phyloP scores from a whole-genome alignment of 768 basidiomycete genomes.

The Postia placenta region DNA sequence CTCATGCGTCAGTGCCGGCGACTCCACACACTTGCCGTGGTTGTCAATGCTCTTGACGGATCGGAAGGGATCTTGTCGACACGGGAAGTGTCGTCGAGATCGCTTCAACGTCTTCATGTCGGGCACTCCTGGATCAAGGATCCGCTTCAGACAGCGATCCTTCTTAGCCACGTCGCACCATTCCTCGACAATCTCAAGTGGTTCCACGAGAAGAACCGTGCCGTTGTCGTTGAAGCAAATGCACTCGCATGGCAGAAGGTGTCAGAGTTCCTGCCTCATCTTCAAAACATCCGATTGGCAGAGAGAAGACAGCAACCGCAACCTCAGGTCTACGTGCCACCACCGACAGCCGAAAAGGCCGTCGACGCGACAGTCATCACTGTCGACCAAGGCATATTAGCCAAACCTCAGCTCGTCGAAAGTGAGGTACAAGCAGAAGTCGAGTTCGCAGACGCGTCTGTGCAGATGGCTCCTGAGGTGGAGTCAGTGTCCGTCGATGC shows the following conservation, averaged over 20 bases:
- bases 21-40: constrained; percentile 60
- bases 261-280: constrained; percentile 62
- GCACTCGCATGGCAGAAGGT: constrained; percentile 65
- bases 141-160: constrained; percentile 62
- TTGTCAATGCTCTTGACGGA: constrained; percentile 51
- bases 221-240: constrained; percentile 61
- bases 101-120: constrained; percentile 65
- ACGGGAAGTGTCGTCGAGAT: constrained; percentile 49
- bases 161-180: constrained; percentile 75
- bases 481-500: constrained; percentile 46
- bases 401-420: constrained; percentile 30
- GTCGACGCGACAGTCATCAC: constrained; percentile 48
- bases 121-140: constrained; percentile 72
- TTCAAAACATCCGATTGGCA: constrained; percentile 58
- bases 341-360: constrained; percentile 31
- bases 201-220: constrained; percentile 76
- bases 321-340: constrained; percentile 20
- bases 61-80: constrained; percentile 40
- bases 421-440: constrained; percentile 33
- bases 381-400: constrained; percentile 36
- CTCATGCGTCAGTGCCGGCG: constrained; percentile 53
- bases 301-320: constrained; percentile 43
- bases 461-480: constrained; percentile 34
- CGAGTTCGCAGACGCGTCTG: constrained; percentile 28
- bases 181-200: constrained; percentile 62